Base-by-base conservation (phyloP, 1,284 basidiomycete species). In the Exsudoporus floridanus region DNA sequence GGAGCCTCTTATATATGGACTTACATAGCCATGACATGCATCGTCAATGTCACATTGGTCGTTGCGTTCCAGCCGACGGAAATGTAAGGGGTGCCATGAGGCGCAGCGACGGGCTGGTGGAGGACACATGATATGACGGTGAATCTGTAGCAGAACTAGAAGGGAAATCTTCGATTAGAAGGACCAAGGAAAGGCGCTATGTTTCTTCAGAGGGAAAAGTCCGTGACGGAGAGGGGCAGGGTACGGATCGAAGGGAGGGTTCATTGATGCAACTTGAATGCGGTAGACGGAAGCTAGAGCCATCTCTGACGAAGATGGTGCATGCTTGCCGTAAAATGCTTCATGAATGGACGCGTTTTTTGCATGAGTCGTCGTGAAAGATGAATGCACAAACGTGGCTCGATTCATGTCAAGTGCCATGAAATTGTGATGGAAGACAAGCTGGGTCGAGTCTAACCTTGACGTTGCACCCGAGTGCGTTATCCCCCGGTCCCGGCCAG, bases 1-100 rank as follows among this genome's bases (percentile, higher is more conserved):
- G 27, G 19, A 30, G 28, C 28, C 30, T 60, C 63, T 63, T 70
- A 65, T 71, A 70, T 27, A 46, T 31, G 19, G 35, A 48, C 40
- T 46, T 38, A 33, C 53, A 51, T 56, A 41, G 50, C 47, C 52
- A 54, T 62, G 44, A 18, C 45, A 42, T 33, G 51, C 18, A 44
- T 46, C 23, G 31, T 51, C 42, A n/a, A 50, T 34, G 43, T 35
- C 53, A 44, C 43, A 41, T 47, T 49, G 41, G 40, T 41, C 19
- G 43, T 27, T 50, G 39, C 21, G 25, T 25, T 50, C 39, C 36
- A 50, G 48, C 3, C 25, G 37, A 42, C 66, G 66, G 63, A 65
- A 59, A 65, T 69, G 50, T 27, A 58, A 38, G 45, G 43, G 36
- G 40, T 46, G 25, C 46, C 61, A 64, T 53, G 52, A 64, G 19